Percentiles rank a stretch among this genome's conserved stretches.
phyloP scores from a whole-genome alignment of 352 stramenopile species.

The Pythium periplocum region DNA sequence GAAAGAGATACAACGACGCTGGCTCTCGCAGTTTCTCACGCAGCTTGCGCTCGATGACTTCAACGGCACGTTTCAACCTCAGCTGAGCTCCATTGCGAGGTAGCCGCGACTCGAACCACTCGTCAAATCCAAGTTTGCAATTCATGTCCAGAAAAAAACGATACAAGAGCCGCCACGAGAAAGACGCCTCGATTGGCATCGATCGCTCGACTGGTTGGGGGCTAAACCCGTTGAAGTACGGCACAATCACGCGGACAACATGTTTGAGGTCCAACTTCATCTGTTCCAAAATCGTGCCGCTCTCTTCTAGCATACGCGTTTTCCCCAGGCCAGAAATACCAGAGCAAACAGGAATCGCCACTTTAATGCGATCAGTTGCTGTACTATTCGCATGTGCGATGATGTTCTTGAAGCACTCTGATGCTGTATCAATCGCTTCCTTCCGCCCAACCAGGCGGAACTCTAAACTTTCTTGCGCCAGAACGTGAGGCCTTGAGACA shows the following conservation, averaged over 20 bases:
- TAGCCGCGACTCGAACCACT: constrained; percentile 14
- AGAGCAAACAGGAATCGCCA: constrained; percentile 24
- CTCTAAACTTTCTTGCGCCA: constrained; percentile 6
- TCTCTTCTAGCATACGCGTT: constrained; percentile 32
- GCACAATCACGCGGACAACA: constrained; percentile 22
- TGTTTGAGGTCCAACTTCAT: constrained; percentile 16
- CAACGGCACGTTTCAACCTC: constrained; percentile 6
- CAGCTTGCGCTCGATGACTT: constrained; percentile 13
- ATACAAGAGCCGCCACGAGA: constrained; percentile 28
- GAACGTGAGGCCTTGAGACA: constrained; percentile 11
- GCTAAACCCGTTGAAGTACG: constrained; percentile 16
- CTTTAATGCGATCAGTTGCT: constrained; percentile 13
- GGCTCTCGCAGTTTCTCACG: constrained; percentile 7
- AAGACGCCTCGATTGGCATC: constrained; percentile 31
- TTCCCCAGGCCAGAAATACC: constrained; percentile 29
- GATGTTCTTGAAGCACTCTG: constrained; percentile 11
- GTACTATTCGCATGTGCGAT: constrained; percentile 9
- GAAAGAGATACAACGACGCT: constrained; percentile 23
- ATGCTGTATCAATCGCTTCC: constrained; percentile 9
- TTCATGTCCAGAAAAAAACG: constrained; percentile 28
- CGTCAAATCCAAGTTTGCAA: constrained; percentile 13
- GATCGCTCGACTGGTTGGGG: constrained; percentile 16
- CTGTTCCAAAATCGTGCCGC: constrained; percentile 18
- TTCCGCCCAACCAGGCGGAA: constrained; percentile 12
- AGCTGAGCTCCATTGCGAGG: constrained; percentile 15